Evolutionary conservation across 179 eudicot genomes (phyloP).

Genomic region (Silene coronaria): DNA sequence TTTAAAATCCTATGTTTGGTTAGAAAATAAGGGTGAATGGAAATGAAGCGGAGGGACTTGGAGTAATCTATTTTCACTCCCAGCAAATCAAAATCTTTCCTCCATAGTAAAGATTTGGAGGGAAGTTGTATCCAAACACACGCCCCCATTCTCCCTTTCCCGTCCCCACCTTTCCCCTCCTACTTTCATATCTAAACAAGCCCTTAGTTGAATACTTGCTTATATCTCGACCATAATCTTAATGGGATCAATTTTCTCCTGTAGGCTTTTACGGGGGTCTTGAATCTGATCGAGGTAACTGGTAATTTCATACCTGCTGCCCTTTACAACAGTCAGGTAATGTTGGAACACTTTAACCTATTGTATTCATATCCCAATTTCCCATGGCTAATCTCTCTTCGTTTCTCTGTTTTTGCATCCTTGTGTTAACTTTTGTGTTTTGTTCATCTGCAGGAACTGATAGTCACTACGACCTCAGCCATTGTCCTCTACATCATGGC

Average conservation of each 20-base stretch:
- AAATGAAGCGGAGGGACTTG: too few relatives aligned
- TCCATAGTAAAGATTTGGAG: too few relatives aligned
- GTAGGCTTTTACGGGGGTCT: conserved; percentile 71
- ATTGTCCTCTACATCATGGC: conserved; percentile 52
- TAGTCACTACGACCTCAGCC: conserved; percentile 58
- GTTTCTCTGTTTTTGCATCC: neutral
- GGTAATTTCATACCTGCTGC: conserved; percentile 63
- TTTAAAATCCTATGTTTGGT: neutral
- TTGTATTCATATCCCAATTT: neutral
- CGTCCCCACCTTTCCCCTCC: too few relatives aligned
- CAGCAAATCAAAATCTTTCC: too few relatives aligned
- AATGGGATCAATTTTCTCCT: conserved; percentile 5
- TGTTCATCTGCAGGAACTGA: conserved; percentile 54
- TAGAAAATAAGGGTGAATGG: too few relatives aligned
- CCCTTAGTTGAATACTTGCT: neutral
- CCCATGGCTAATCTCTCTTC: neutral
- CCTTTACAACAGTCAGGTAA: conserved; percentile 85
- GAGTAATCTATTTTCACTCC: too few relatives aligned
- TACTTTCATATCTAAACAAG: neutral
- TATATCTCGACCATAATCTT: neutral
- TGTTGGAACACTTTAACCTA: neutral
- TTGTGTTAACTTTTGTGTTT: neutral
- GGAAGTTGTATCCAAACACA: too few relatives aligned
- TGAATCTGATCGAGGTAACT: conserved; percentile 63
- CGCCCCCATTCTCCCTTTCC: too few relatives aligned